Base-by-base conservation (phyloP, 129 eudicot genomes). In the Solidago caesia region DNA sequence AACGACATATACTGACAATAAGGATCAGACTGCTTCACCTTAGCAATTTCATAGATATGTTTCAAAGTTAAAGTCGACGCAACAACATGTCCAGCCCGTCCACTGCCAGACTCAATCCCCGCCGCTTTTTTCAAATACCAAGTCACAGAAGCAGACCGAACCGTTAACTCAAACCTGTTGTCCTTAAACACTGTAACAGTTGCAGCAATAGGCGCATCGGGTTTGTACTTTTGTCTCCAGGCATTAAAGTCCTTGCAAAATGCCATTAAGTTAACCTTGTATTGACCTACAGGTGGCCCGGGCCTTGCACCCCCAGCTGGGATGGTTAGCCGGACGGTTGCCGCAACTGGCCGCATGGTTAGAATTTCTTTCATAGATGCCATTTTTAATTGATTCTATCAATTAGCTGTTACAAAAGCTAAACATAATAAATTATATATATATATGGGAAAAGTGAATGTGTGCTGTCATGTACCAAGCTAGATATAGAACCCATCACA, bases 171-270 rank as follows among this genome's bases (percentile, higher is more conserved):
- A 77, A 89, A 91, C 8, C 96, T 91, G 75, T 82, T 83, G 77
- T 91, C 97, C 62, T 80, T 85, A 83, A 83, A 89, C 0, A 93
- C 96, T 0, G 88, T 91, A 41, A 91, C 87, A 10, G 79, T 83
- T 29, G 90, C 96, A 3, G 96, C 73, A 85, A 91, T 87, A 1
- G 96, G 97, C 4, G 96, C 83, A 11, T 89, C 97, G 0, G 97
- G 79, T 68, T 91, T 91, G 87, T 83, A 89, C 14, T 91, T 89
- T 43, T 89, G 97, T 3, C 96, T 91, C 2, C 96, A 68, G 0
- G 97, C 92, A 12, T 91, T 91, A 88, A 91, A 91, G 71, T 91
- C 97, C 81, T 91, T 91, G 85, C 96, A 89, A 72, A 91, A 89
- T 41, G 97, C 93, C 97, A 92, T 89, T n/a, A 87, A 76, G 73